Evolutionary conservation across 1,284 basidiomycete species (phyloP).

Genomic region (Flammula alnicola): DNA sequence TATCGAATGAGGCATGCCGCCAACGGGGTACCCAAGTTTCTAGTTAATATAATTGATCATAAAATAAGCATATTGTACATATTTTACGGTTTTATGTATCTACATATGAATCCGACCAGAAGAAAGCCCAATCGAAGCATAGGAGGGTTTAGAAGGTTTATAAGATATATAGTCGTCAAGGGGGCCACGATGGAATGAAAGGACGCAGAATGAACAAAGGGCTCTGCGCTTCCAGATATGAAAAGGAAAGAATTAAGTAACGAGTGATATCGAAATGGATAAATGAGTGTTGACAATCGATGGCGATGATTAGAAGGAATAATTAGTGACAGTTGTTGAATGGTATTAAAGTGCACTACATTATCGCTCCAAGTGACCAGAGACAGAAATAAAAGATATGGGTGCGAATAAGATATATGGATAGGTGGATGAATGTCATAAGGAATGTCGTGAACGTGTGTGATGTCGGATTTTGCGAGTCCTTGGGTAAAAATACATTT

Average conservation of each 20-base stretch:
- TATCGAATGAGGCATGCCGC: too few species aligned
- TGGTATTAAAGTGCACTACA: too few species aligned
- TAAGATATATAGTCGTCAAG: neutral
- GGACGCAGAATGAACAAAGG: neutral
- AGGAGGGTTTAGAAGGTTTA: neutral
- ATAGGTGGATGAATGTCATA: conserved; percentile 1
- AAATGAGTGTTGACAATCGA: neutral
- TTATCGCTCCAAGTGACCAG: conserved; percentile 3
- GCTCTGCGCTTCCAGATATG: too few species aligned
- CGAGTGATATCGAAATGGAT: too few species aligned
- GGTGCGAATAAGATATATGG: neutral
- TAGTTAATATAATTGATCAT: too few species aligned
- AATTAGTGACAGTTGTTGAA: conserved; percentile 1
- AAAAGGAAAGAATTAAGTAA: too few species aligned
- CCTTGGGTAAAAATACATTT: conserved; percentile 13
- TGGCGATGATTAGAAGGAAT: neutral
- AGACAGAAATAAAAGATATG: neutral
- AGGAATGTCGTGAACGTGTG: conserved; percentile 1
- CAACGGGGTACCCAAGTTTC: too few species aligned
- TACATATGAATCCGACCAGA: conserved; percentile 4
- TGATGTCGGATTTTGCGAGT: conserved; percentile 3
- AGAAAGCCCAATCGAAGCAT: neutral
- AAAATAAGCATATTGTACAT: conserved; percentile 3
- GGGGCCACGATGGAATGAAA: neutral
- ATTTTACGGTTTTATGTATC: conserved; percentile 1